A percentile compares a stretch with the other conserved stretches of the same genome.
phyloP scores from a whole-genome alignment of 2,329 filamentous ascomycete species.

The Hypoxylon sp. region DNA sequence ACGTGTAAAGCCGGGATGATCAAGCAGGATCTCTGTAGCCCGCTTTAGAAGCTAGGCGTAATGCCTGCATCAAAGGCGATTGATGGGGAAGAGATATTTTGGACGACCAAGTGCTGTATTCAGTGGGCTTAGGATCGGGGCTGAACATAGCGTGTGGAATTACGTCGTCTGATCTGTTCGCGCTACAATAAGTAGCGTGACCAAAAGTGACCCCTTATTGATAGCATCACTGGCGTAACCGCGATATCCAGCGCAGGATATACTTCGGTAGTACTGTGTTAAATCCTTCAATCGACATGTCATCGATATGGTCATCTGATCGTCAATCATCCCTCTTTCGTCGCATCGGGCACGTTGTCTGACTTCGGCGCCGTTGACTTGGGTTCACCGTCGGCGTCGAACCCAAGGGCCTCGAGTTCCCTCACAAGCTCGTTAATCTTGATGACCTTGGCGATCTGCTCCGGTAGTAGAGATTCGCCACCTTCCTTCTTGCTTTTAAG shows the following conservation, averaged over 20 bases:
- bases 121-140: not conserved
- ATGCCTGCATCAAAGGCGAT: not conserved
- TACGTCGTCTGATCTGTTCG: not conserved
- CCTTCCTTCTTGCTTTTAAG: constrained; percentile 91
- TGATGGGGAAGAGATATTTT: not conserved
- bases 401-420: constrained; percentile 87
- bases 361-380: constrained; percentile 9
- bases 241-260: not conserved
- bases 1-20: not conserved
- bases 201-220: constrained; percentile 3
- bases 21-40: not conserved
- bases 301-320: constrained; percentile 5
- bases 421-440: constrained; percentile 95
- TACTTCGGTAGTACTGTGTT: not conserved
- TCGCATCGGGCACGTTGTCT: constrained; percentile 24
- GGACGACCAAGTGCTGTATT: not conserved
- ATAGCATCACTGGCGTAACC: not conserved
- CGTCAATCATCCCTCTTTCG: constrained; percentile 41
- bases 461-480: constrained; percentile 85
- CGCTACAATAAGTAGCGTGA: not conserved
- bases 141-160: not conserved
- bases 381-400: constrained; percentile 82
- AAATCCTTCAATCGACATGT: not conserved
- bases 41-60: not conserved
- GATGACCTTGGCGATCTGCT: constrained; percentile 97